Base-by-base conservation (phyloP, 768 basidiomycete genomes). In the Pisolithus microcarpus region DNA sequence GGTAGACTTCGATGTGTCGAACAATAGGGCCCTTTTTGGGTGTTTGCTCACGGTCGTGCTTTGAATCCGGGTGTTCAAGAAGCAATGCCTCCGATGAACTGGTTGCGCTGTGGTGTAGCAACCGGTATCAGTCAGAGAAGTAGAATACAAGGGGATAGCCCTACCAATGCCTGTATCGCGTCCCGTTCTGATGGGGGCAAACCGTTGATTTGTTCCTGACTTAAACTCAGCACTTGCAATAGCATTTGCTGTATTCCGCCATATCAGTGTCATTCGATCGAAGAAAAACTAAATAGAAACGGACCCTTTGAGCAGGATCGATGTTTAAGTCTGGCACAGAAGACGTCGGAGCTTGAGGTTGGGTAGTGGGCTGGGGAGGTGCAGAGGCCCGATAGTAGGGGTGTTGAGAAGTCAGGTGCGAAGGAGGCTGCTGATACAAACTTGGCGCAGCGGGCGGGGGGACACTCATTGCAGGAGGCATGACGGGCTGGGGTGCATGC, bases 191-290 rank as follows among this genome's bases (percentile, higher is more conserved):
- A 74, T 5, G 87, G 84, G 26, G 91, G 87, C 45, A 96, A 70
- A 7, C 79, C 79, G 43, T 82, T 83, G 55, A 97, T 87, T 65
- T 95, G 91, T 42, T 88, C 91, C 43, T 75, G 82, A 1, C 86
- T 85, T 62, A 97, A 66, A 53, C 75, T 79, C 30, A 97, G 70
- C 0, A 97, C 92, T 70, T 93, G 91, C 68, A 91, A 76, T 48
- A 96, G 64, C 83, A 95, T 87, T 31, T 79, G 76, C 88, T 87
- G 58, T 47, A 46, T 13, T 37, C 45, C 38, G n/a, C 46, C 46
- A 46, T 30, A 45, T 60, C 49, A 68, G 56, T 56, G 53, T 26
- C 39, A 52, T 18, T 36, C 45, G 10, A 7, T 30, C 8, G 30
- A 21, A 30, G 48, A 49, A 54, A 49, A 70, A 66, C 43, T 39